Percentiles rank a stretch among this genome's conserved stretches.
Evolutionary conservation across 805 yeast genomes (phyloP).

Genomic region (Zygotorulaspora sp.): DNA sequence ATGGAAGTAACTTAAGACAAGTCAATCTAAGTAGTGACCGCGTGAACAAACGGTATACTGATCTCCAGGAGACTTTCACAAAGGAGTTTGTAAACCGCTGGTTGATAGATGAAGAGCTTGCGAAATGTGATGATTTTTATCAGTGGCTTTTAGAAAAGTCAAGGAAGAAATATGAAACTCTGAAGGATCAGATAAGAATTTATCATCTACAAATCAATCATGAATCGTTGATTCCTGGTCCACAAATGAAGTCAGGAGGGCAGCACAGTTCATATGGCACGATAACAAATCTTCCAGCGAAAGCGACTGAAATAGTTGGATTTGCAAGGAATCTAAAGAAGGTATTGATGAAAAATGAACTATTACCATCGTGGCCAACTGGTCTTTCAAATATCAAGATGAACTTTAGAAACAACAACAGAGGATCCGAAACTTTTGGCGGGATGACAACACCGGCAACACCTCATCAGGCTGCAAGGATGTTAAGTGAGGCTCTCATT

Average conservation of each 20-base stretch:
- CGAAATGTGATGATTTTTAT: constrained; percentile 34
- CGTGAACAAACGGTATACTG: constrained; percentile 9
- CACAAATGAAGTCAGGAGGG: neutral
- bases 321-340: constrained; percentile 4
- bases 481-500: constrained; percentile 30
- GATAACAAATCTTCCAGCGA: constrained; percentile 5
- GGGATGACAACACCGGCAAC: constrained; percentile 15
- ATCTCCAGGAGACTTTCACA: constrained; percentile 15
- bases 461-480: constrained; percentile 17
- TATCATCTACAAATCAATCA: constrained; percentile 13
- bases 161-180: constrained; percentile 20
- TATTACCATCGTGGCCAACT: constrained; percentile 33
- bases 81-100: constrained; percentile 33
- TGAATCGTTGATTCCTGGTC: neutral
- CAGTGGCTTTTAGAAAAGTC: constrained; percentile 30
- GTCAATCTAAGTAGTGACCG: constrained; percentile 1
- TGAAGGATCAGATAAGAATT: constrained; percentile 26
- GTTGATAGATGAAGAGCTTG: constrained; percentile 29
- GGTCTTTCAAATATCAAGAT: constrained; percentile 9
- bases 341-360: constrained; percentile 21
- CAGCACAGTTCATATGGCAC: constrained; percentile 9
- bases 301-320: constrained; percentile 8
- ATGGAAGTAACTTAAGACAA: constrained; percentile 5
- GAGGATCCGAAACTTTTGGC: constrained; percentile 19
- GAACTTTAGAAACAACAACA: constrained; percentile 7